Base-by-base conservation (phyloP, 2,329 filamentous ascomycete species). In the Zasmidium angulare region DNA sequence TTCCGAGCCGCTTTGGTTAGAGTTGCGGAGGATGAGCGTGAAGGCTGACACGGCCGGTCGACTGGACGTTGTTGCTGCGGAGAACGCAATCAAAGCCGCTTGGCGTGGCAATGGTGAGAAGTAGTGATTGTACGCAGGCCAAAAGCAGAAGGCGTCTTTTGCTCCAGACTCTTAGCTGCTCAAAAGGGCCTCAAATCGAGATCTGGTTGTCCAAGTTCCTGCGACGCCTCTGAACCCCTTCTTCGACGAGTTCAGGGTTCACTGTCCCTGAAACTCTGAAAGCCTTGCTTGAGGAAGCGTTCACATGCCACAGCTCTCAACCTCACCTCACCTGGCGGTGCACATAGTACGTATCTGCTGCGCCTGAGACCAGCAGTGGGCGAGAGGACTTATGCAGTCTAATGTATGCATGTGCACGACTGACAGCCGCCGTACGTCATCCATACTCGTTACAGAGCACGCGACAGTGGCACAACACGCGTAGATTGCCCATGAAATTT, bases 401-500 rank as follows among this genome's bases (percentile, higher is more conserved):
- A 52, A 61, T 63, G 58, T 56, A 63, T 47, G 49, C 59, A 36
- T 31, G 19, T 29, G 26, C 24, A 49, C 24, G 14, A 4, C 26
- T 29, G 26, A 29, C 26, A 29, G 26, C 26, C 26, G 26, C 26
- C 24, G 26, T 57, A 64, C 62, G 59, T 64, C 62, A 62, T 53
- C 56, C 57, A 49, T 59, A 43, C 26, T n/a, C 10, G 29, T 26
- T 49, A 53, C 55, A 52, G 21, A 46, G 56, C 63, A 63, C 63
- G 63, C 60, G 60, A 62, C 60, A 59, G 49, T 43, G 50, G 58
- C 46, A 58, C 46, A n/a, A n/a, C n/a, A 62, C 63, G 63, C 63
- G 63, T 63, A 63, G 53, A 60, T 58, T 58, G 24, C 50, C 49
- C 36, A 50, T 59, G 56, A 60, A 63, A 63, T 62, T 63, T 62